phyloP scores from a whole-genome alignment of 768 basidiomycete genomes.

The Naganishia antarctica region DNA sequence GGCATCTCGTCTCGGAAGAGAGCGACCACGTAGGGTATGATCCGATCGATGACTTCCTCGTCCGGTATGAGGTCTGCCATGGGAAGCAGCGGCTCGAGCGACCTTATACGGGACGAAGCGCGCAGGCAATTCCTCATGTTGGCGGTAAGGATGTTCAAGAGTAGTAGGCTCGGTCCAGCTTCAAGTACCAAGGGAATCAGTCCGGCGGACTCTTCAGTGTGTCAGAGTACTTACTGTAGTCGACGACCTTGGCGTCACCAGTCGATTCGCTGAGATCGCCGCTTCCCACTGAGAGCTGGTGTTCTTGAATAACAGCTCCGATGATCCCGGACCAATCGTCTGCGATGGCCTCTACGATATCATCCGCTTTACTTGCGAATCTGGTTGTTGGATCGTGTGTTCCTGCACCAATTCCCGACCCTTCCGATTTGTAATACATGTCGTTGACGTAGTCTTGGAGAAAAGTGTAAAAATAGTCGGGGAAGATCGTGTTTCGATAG shows the following conservation, averaged over 20 bases:
- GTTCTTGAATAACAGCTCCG: slow-evolving; percentile 21
- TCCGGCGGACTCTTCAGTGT: too few relatives aligned
- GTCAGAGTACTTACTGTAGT: slow-evolving; percentile 32
- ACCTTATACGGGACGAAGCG: slow-evolving; percentile 78
- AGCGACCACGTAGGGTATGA: slow-evolving; percentile 86
- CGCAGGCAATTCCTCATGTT: slow-evolving; percentile 82
- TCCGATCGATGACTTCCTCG: slow-evolving; percentile 88
- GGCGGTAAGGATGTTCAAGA: slow-evolving; percentile 78
- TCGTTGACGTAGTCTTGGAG: slow-evolving; percentile 79
- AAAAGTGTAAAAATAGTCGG: slow-evolving; percentile 91
- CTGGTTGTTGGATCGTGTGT: slow-evolving; percentile 18
- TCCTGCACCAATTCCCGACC: slow-evolving; percentile 69
- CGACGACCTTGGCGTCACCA: slow-evolving; percentile 29
- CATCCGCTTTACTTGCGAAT: slow-evolving; percentile 25
- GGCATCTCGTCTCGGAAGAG: slow-evolving; percentile 80
- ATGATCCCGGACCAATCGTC: slow-evolving; percentile 30
- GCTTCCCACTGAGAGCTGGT: slow-evolving; percentile 5
- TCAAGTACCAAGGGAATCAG: background rate
- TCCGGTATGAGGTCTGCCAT: slow-evolving; percentile 77
- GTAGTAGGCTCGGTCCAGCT: slow-evolving; percentile 86
- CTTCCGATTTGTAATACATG: slow-evolving; percentile 63
- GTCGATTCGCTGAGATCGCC: slow-evolving; percentile 25
- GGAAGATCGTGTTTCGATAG: slow-evolving; percentile 73
- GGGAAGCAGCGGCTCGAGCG: slow-evolving; percentile 79
- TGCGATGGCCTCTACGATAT: slow-evolving; percentile 14